Evolutionary conservation across 345 rosid species (phyloP), one percentile per base, ranked within the genome.

Genomic region (Populus ilicifolia): DNA sequence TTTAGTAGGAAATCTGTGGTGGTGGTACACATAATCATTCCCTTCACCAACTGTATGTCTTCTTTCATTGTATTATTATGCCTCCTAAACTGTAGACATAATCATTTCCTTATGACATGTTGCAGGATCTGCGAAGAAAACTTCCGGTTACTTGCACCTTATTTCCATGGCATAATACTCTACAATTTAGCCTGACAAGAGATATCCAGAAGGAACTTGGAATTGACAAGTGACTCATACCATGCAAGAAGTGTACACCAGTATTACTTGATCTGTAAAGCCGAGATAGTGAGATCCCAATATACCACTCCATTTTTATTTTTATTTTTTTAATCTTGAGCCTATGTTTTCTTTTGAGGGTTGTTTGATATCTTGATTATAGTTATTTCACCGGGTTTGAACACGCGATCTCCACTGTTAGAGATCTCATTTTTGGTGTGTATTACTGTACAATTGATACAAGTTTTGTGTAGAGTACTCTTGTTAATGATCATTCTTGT

Each of bases 101-200:
- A 41, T 69, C 30, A 50, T 56, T 36, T 25, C 25, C 36, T 33
- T 4, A 4, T 33, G 56, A 7, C 29, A 27, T 59, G 36, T 59
- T 81, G 82, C 88, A 96, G 98, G 99, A 96, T 81, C 89, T 96
- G n/a, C 86, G 98, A 77, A 86, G 99, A 85, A 94, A 94, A 89
- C 99, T 96, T 73, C 99, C 98, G 0, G 98, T 94, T 67, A 96
- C 98, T 69, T 89, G 97, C 46, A 96, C 98, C 75, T 80, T 91
- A 64, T 96, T 96, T 85, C 98, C 98, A 39, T 96, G 98, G 99
- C 96, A 94, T 59, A 89, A 89, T 88, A 90, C 97, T 7, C 86
- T 92, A 65, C 99, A 92, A 74, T 94, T 96, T 77, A 96, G 91
- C 88, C 83, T 96, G 78, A 96, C 99, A 63, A 90, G 91, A 96